Conservation (phyloP, 2,329 filamentous ascomycete species). For the Aspergillus cejpii region DNA sequence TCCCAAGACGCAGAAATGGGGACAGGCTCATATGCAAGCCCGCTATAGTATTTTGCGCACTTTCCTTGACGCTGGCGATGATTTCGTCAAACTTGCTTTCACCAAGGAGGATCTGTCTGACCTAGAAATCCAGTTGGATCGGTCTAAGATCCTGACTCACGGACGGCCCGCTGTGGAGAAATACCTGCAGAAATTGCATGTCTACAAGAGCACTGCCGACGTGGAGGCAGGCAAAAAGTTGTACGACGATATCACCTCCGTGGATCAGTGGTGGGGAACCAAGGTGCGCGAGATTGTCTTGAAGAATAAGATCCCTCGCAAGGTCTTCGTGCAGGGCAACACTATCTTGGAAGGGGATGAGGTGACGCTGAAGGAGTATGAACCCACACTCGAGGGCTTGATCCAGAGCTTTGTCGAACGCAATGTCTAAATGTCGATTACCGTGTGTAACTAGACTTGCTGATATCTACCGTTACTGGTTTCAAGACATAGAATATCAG, state of each 20-base stretch:
- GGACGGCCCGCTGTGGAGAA: slow-evolving; percentile 77
- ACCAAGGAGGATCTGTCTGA: slow-evolving; percentile 69
- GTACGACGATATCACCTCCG: slow-evolving; percentile 76
- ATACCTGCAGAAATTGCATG: slow-evolving; percentile 83
- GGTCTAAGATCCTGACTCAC: slow-evolving; percentile 74
- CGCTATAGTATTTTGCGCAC: slow-evolving; percentile 72
- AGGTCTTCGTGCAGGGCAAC: slow-evolving; percentile 87
- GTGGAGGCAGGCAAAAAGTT: slow-evolving; percentile 67
- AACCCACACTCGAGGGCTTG: slow-evolving; percentile 71
- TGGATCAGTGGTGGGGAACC: slow-evolving; percentile 77
- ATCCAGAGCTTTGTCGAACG: slow-evolving; percentile 72
- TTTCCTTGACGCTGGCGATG: slow-evolving; percentile 77
- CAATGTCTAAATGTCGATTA: slow-evolving; percentile 33
- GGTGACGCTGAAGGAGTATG: slow-evolving; percentile 78
- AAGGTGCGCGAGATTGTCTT: slow-evolving; percentile 64
- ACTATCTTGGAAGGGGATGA: slow-evolving; percentile 64
- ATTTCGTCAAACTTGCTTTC: slow-evolving; percentile 78
- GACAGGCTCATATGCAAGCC: slow-evolving; percentile 84
- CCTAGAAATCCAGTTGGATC: slow-evolving; percentile 73
- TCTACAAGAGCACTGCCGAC: slow-evolving; percentile 89
- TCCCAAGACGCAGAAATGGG: slow-evolving; percentile 83
- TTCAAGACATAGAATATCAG: too few species aligned
- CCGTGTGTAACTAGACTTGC: too few species aligned
- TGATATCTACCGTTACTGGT: too few species aligned
- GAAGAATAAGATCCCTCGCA: slow-evolving; percentile 53